A percentile compares a stretch with the other conserved stretches of the same genome.
Conservation (phyloP, 352 stramenopile species). For the Globisporangium cylindrosporum region DNA sequence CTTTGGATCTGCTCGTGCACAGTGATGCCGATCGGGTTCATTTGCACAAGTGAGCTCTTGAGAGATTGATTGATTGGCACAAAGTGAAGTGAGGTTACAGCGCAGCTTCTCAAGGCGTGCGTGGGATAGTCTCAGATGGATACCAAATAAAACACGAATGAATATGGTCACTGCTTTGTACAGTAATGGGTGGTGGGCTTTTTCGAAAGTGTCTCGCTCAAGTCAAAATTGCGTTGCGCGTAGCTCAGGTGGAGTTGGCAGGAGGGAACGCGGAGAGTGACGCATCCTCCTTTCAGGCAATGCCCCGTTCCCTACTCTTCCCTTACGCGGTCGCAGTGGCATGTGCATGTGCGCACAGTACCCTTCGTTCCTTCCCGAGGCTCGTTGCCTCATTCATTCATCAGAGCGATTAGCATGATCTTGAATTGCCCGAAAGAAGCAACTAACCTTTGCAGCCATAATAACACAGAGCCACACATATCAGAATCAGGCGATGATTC, state of each 20-base stretch:
- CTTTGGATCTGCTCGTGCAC: not conserved
- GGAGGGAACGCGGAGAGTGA: not conserved
- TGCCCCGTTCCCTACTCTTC: not conserved
- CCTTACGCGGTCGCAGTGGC: not conserved
- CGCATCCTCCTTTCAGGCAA: not conserved
- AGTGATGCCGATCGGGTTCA: not conserved
- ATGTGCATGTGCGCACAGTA: not conserved
- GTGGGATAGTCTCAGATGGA: not conserved
- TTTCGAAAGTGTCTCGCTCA: not conserved
- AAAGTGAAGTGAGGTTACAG: not conserved
- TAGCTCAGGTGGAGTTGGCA: not conserved
- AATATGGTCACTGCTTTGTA: not conserved
- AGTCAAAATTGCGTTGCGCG: not conserved
- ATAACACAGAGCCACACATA: not conserved
- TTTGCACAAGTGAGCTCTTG: slow-evolving; percentile 8
- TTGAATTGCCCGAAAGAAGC: no score
- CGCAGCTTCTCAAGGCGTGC: not conserved
- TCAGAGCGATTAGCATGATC: no score
- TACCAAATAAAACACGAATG: not conserved
- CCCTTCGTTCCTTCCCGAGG: no score
- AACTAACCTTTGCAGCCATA: not conserved
- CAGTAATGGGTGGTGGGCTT: not conserved
- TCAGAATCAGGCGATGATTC: slow-evolving; percentile 2
- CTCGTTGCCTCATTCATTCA: no score
- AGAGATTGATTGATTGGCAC: not conserved